Evolutionary conservation across 164 flowering plant genomes (phyloP).

Genomic region (Umbilicus rupestris): DNA sequence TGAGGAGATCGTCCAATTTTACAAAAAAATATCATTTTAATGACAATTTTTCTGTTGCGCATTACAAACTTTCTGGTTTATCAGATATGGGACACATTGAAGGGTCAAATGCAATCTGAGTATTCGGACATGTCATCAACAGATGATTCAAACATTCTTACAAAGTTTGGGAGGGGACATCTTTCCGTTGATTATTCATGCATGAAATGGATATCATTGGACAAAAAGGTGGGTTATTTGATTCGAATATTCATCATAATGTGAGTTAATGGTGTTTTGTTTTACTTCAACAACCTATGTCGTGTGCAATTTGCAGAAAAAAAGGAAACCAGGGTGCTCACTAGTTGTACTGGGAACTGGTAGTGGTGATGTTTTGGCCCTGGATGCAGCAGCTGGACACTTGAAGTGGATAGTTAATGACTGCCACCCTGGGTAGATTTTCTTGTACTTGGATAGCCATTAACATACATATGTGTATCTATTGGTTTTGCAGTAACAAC

Average conservation of each 20-base stretch:
- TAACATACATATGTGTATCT: neutral
- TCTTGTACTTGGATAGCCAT: neutral
- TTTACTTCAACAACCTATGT: neutral
- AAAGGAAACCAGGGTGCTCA: conserved; percentile 48
- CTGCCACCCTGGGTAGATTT: conserved; percentile 91
- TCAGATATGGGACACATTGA: conserved; percentile 89
- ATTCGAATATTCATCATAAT: neutral
- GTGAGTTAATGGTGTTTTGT: neutral
- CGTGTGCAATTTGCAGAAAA: conserved; percentile 38
- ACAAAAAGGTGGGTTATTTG: conserved; percentile 43
- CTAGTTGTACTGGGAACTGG: conserved; percentile 78
- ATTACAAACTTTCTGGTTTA: neutral
- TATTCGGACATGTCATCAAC: conserved; percentile 52
- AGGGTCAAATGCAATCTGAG: conserved; percentile 80
- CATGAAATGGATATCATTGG: conserved; percentile 75
- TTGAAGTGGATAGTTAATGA: conserved; percentile 72
- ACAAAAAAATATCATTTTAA: no score
- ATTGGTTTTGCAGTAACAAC: neutral
- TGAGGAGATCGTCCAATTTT: no score
- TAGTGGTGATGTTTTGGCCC: conserved; percentile 77
- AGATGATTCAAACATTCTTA: conserved; percentile 27
- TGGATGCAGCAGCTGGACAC: conserved; percentile 76
- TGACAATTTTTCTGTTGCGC: no score
- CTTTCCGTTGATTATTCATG: conserved; percentile 87
- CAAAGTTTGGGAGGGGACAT: conserved; percentile 53